Conservation (phyloP, 805 yeast species). For the Monosporozyma aerobia region DNA sequence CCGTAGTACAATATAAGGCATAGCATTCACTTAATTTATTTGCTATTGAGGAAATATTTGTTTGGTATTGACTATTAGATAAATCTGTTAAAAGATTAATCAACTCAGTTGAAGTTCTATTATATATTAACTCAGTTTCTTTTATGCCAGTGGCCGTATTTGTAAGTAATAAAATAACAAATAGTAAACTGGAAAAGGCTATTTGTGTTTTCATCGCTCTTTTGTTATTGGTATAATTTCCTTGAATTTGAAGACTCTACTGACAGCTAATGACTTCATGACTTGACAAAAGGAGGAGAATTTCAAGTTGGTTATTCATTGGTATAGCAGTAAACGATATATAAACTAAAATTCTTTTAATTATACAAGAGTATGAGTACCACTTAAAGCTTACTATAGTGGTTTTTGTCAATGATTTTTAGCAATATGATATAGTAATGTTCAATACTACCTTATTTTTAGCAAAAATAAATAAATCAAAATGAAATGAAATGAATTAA, state of each 20-base stretch:
- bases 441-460: no score
- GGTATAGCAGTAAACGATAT: no score
- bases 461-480: no score
- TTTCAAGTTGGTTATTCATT: no score
- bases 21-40: not conserved
- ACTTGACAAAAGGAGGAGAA: no score
- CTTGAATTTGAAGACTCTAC: not conserved
- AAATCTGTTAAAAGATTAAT: not conserved
- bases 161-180: not conserved
- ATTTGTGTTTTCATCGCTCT: not conserved
- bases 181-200: not conserved
- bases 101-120: not conserved
- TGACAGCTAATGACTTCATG: no score
- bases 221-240: not conserved
- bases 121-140: not conserved
- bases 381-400: no score
- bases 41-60: not conserved
- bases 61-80: not conserved
- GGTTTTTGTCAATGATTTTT: no score
- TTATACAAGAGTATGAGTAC: no score
- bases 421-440: no score
- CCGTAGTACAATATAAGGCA: not conserved
- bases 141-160: not conserved
- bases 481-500: no score
- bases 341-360: no score